Evolutionary conservation across 192 early-diverging fungal species (phyloP), one percentile per base, ranked within the genome.

Genomic region (Funneliformis mosseae): DNA sequence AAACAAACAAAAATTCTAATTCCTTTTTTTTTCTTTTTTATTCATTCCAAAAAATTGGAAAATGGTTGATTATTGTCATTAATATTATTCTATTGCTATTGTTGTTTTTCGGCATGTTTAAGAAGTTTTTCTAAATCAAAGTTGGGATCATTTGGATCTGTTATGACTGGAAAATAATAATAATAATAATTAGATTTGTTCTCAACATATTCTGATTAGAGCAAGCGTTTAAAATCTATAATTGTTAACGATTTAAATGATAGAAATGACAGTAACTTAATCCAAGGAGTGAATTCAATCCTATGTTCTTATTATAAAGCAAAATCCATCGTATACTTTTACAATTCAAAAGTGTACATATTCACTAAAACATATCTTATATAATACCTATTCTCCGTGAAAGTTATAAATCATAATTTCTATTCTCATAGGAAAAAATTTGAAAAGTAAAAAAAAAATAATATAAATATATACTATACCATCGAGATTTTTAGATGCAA

Each of bases 81-180:
- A 21, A 5, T 55, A 55, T 18, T 21, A 55, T 55, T 55, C 21
- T 55, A 55, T 55, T 21, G 18, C 21, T 16, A 16, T 7, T 55
- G 48, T 21, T 55, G 16, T 55, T 55, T 55, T 55, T 55, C 33
- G 9, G n/a, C 42, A 41, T 70, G 68, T 3, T 39, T 41, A 70
- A 70, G 42, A 70, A 70, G 39, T 10, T 41, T 33, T 42, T 79
- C 77, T 27, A 79, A 42, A 45, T 68, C 66, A 46, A 79, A 79
- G 7, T 63, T 41, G 18, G 77, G 77, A 33, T 79, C 66, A 46
- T 79, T 55, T 27, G 77, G 77, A 48, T 79, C 67, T 28, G 62
- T 69, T 79, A 79, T 68, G 27, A 79, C 77, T 79, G 45, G 8
- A 48, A 28, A 64, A 38, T 28, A 18, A 33, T 38, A 68, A 7